Evolutionary conservation across 441 rosid species (phyloP).

Genomic region (Breynia disticha): DNA sequence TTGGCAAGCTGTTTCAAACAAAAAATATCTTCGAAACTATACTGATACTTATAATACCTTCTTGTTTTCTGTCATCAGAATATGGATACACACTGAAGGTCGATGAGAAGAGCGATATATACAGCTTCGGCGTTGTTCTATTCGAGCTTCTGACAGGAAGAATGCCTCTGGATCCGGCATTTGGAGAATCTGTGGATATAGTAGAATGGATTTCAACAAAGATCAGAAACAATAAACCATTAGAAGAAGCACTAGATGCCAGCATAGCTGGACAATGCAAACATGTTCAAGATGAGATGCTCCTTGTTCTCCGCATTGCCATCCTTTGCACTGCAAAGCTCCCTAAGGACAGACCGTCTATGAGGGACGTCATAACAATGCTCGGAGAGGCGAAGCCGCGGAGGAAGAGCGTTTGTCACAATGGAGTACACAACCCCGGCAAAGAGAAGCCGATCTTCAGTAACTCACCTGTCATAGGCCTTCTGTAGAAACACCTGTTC

Average conservation of each 20-base stretch:
- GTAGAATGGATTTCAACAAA: constrained; percentile 66
- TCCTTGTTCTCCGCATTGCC: constrained; percentile 61
- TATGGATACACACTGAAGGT: constrained; percentile 88
- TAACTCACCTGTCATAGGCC: constrained; percentile 38
- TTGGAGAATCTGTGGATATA: constrained; percentile 62
- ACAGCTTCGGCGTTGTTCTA: constrained; percentile 77
- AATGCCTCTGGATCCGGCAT: constrained; percentile 72
- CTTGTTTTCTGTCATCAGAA: constrained; percentile 30
- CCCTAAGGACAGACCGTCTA: constrained; percentile 82
- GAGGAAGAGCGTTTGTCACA: constrained; percentile 58
- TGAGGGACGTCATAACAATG: constrained; percentile 75
- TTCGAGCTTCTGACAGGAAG: constrained; percentile 76
- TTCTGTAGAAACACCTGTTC: constrained; percentile 20
- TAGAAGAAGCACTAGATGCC: constrained; percentile 54
- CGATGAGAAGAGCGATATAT: constrained; percentile 86
- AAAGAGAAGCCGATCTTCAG: constrained; percentile 41
- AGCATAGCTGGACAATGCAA: constrained; percentile 72
- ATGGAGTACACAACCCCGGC: constrained; percentile 18
- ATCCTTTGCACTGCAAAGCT: constrained; percentile 74
- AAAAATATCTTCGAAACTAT: too few relatives aligned
- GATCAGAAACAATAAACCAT: constrained; percentile 36
- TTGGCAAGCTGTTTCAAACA: too few relatives aligned
- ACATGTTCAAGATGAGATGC: constrained; percentile 83
- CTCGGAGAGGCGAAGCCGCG: constrained; percentile 88
- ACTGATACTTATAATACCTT: neutral